phyloP scores from a whole-genome alignment of 2,329 filamentous ascomycete genomes.

The Microsporum ferrugineum region DNA sequence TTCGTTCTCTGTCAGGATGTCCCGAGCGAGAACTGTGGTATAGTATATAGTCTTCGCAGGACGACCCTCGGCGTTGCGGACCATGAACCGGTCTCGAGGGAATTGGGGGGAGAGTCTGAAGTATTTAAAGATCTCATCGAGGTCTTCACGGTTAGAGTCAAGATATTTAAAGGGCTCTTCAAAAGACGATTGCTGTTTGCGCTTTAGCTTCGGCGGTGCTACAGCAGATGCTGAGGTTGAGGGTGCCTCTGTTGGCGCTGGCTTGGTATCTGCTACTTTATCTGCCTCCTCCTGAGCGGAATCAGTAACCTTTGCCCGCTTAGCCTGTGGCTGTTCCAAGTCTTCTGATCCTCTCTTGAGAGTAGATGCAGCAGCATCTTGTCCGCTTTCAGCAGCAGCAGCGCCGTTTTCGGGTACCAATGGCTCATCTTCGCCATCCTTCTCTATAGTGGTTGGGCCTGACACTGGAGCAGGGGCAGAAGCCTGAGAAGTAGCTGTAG shows the following conservation, averaged over 20 bases:
- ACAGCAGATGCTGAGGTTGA: neutral
- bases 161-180: conserved; percentile 97
- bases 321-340: conserved; percentile 24
- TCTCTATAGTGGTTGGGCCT: conserved; percentile 24
- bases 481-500: neutral
- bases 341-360: conserved; percentile 27
- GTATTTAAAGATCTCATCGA: conserved; percentile 67
- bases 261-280: conserved; percentile 6
- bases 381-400: neutral
- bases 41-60: conserved; percentile 96
- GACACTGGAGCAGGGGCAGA: conserved; percentile 9
- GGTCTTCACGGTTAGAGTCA: conserved; percentile 58
- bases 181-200: conserved; percentile 37
- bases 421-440: neutral
- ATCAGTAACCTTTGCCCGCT: conserved; percentile 33
- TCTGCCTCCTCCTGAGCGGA: conserved; percentile 4
- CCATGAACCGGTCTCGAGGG: conserved; percentile 85
- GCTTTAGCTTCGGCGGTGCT: conserved; percentile 15
- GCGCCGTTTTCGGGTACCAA: neutral
- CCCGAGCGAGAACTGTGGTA: conserved; percentile 69
- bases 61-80: conserved; percentile 79
- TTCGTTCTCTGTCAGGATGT: conserved; percentile 79
- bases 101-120: conserved; percentile 77
- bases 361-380: conserved; percentile 4
- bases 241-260: conserved; percentile 7